phyloP scores from a whole-genome alignment of 371 early-diverging fungal species.

The Lichtheimia ornata region DNA sequence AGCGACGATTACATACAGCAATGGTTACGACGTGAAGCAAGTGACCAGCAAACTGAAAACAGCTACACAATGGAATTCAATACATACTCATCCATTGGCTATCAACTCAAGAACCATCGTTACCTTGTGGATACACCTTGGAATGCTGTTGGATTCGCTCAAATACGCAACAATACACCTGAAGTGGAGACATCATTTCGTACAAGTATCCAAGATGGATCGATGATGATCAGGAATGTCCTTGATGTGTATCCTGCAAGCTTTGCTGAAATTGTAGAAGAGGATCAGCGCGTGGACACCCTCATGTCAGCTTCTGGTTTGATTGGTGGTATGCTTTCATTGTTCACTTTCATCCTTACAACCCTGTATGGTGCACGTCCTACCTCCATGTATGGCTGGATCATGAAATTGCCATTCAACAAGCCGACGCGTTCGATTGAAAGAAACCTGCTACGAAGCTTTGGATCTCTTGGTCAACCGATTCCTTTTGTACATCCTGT shows the following conservation, averaged over 20 bases:
- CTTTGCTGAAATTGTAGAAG: background rate
- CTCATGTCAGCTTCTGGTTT: background rate
- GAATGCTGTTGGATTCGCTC: constrained; percentile 5
- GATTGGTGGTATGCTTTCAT: background rate
- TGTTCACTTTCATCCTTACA: background rate
- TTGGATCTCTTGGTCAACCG: constrained; percentile 2
- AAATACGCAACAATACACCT: background rate
- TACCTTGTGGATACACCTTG: background rate
- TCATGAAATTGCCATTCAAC: background rate
- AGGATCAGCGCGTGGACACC: background rate
- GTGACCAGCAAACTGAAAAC: background rate
- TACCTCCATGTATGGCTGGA: background rate
- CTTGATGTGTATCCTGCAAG: constrained; percentile 2
- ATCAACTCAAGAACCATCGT: background rate
- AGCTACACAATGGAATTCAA: background rate
- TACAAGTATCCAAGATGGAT: background rate
- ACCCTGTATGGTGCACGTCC: background rate
- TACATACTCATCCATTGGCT: background rate
- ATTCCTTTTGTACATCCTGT: constrained; percentile 4
- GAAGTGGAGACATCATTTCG: background rate
- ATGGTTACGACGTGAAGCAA: background rate
- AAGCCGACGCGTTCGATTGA: background rate
- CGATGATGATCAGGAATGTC: background rate
- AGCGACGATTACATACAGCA: background rate
- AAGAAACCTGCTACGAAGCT: constrained; percentile 1